These are phyloP conservation scores for Metarhizium humberi DNA, from an alignment of 2,329 filamentous ascomycete species.

Conservation along the genomic window DNA sequence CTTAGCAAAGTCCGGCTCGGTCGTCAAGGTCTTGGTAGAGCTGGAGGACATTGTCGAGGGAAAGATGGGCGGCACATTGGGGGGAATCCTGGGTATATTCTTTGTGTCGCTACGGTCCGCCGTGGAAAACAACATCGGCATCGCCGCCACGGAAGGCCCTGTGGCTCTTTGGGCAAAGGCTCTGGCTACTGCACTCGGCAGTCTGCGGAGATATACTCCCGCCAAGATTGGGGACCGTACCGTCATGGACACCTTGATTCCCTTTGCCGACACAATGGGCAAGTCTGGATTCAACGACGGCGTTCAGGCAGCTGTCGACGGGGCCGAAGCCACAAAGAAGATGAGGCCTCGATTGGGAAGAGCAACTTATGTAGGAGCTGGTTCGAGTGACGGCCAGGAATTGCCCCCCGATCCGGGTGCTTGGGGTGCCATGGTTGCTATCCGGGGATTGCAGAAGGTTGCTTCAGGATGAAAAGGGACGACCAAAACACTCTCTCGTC, in stretches of 20 bases:
- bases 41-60: slow-evolving; percentile 46
- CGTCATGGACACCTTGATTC: slow-evolving; percentile 47
- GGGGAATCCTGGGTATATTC: slow-evolving; percentile 45
- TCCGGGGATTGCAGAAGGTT: slow-evolving; percentile 27
- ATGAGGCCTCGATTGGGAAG: slow-evolving; percentile 57
- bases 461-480: not conserved
- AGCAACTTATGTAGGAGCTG: slow-evolving; percentile 57
- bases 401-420: slow-evolving; percentile 61
- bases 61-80: slow-evolving; percentile 44
- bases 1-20: slow-evolving; percentile 32
- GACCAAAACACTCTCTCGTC: not conserved
- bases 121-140: slow-evolving; percentile 27
- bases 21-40: slow-evolving; percentile 36
- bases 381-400: slow-evolving; percentile 38
- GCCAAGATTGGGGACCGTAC: slow-evolving; percentile 47
- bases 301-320: slow-evolving; percentile 48
- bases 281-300: slow-evolving; percentile 43
- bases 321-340: slow-evolving; percentile 53
- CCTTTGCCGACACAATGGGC: slow-evolving; percentile 38
- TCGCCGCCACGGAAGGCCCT: slow-evolving; percentile 20
- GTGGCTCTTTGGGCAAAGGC: slow-evolving; percentile 34
- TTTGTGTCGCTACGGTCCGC: slow-evolving; percentile 37
- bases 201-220: slow-evolving; percentile 42
- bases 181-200: slow-evolving; percentile 32
- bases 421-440: slow-evolving; percentile 54